Conservation (phyloP, 2,329 filamentous ascomycete species). For the Sclerotinia spermophila region DNA sequence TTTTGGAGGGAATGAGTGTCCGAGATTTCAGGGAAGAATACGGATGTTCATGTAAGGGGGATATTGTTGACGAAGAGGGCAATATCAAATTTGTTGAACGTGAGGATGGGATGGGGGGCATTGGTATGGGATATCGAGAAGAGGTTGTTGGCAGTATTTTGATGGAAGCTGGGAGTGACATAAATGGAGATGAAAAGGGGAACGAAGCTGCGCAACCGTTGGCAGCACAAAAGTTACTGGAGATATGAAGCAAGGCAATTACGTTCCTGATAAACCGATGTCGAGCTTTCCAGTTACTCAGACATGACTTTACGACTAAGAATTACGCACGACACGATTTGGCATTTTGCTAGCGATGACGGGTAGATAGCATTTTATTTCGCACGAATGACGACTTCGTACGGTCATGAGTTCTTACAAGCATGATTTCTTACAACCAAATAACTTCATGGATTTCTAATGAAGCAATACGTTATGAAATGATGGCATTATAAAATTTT, state of each 20-base stretch:
- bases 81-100: slow-evolving; percentile 13
- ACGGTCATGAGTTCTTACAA: neutral
- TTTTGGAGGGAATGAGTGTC: slow-evolving; percentile 44
- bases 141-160: neutral
- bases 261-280: neutral
- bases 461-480: neutral
- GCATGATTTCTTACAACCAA: neutral
- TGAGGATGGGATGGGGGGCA: neutral
- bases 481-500: neutral
- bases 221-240: neutral
- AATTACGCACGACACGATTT: neutral
- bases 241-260: neutral
- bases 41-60: slow-evolving; percentile 57
- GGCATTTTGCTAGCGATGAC: neutral
- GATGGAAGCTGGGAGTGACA: neutral
- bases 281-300: neutral
- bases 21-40: slow-evolving; percentile 59
- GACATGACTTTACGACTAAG: neutral
- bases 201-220: neutral
- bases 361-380: neutral
- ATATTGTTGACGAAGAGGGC: slow-evolving; percentile 4
- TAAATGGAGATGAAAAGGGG: neutral
- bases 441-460: neutral
- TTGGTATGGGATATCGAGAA: slow-evolving; percentile 3
- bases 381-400: neutral